Evolutionary conservation across 2,329 filamentous ascomycete genomes (phyloP), one percentile per base, ranked within the genome.

Genomic region (Neofusicoccum sp.): DNA sequence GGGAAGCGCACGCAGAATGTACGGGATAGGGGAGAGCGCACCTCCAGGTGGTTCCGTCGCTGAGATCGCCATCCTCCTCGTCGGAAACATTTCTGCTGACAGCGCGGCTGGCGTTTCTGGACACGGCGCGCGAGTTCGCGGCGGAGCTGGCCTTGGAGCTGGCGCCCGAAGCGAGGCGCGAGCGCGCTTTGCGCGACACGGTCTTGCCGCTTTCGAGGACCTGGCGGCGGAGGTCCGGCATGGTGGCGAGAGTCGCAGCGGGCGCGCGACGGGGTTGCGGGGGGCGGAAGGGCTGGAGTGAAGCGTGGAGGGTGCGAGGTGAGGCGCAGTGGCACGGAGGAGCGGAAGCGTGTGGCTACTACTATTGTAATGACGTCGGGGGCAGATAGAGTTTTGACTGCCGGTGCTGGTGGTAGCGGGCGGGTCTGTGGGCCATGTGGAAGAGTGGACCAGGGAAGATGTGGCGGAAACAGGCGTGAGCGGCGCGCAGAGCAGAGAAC

Each of bases 161-260:
- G 61, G 81, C 79, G 34, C 84, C 82, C 14, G 84, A 86, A 44
- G 77, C 79, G 61, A 81, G 79, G 62, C 79, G 79, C 24, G 83
- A 82, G 63, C 80, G 82, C 24, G 87, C 86, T 73, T 90, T 91
- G 68, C 82, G 83, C 48, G 89, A 91, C 34, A 85, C 76, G 14
- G 88, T 91, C 78, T 91, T 91, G 71, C 84, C 84, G 76, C 85
- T 86, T 75, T 88, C 86, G 62, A 90, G 84, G 54, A 85, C 87
- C 74, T 89, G 87, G 70, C 89, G 87, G 67, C 86, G 75, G 49
- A 81, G 74, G 60, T 88, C 85, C 69, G 82, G 85, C 86, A 89
- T 89, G 33, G 28, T 54, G 12, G 34, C 3, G 34, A 9, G 12
- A 12, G 47, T 38, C 47, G 47, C 47, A 33, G 28, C 20, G 7